These are phyloP conservation scores for Nemania sp. DNA, from an alignment of 2,329 filamentous ascomycete genomes.

Conservation along the genomic window DNA sequence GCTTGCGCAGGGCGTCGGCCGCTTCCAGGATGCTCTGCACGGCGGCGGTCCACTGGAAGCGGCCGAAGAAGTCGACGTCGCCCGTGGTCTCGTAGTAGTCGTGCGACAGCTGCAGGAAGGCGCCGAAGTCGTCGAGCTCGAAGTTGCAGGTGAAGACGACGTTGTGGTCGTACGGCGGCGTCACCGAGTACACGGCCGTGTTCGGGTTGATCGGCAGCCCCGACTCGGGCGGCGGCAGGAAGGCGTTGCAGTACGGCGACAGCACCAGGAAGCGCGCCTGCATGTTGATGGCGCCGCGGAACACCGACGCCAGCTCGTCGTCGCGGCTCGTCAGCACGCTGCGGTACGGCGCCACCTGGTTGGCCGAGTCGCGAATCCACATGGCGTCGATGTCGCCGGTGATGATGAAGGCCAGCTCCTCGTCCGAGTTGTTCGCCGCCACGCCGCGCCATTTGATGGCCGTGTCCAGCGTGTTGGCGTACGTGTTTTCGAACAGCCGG, in stretches of 20 bases:
- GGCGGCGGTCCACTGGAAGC: constrained; percentile 71
- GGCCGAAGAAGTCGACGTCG: constrained; percentile 74
- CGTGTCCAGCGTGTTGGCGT: constrained; percentile 81
- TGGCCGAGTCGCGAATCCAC: constrained; percentile 84
- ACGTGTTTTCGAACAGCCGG: constrained; percentile 80
- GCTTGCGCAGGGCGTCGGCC: constrained; percentile 69
- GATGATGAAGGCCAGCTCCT: constrained; percentile 73
- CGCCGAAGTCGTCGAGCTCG: constrained; percentile 86
- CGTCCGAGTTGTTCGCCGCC: constrained; percentile 50
- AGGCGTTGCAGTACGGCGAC: constrained; percentile 85
- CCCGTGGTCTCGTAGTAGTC: constrained; percentile 77
- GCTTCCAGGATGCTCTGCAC: constrained; percentile 70
- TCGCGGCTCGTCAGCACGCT: constrained; percentile 60
- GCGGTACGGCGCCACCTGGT: constrained; percentile 72
- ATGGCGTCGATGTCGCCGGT: constrained; percentile 85
- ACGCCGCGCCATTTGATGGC: constrained; percentile 76
- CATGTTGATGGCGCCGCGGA: constrained; percentile 71
- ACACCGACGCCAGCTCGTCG: constrained; percentile 67
- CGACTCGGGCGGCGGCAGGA: constrained; percentile 81
- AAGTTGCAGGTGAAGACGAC: constrained; percentile 95
- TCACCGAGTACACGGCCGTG: constrained; percentile 59
- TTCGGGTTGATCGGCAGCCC: constrained; percentile 63
- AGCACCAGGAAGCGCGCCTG: constrained; percentile 69
- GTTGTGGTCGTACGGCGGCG: constrained; percentile 66
- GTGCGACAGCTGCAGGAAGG: constrained; percentile 80